phyloP scores from a whole-genome alignment of 495 filamentous ascomycete species.

The Penicillium verhagenii region DNA sequence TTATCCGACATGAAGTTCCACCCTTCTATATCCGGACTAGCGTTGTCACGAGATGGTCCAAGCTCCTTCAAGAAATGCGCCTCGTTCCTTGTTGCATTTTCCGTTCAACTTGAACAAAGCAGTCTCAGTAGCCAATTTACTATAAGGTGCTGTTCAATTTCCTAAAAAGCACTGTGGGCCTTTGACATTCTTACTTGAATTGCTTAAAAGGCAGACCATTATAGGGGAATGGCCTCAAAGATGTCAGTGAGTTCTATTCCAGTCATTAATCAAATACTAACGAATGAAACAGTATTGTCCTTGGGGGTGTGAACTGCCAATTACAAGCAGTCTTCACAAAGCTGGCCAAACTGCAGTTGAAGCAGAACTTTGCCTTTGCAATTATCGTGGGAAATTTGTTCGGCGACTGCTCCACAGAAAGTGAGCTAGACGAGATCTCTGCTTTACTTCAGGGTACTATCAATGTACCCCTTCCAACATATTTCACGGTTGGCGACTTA shows the following conservation, averaged over 20 bases:
- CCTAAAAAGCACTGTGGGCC: too few relatives aligned
- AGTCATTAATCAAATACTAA: background rate
- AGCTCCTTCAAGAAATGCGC: constrained; percentile 33
- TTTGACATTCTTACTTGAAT: too few relatives aligned
- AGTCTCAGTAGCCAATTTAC: background rate
- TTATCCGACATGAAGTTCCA: constrained; percentile 35
- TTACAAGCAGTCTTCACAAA: constrained; percentile 73
- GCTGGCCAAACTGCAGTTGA: constrained; percentile 70
- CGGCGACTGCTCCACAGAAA: constrained; percentile 42
- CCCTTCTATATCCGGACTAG: background rate
- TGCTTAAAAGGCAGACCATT: background rate
- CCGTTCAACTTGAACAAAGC: background rate
- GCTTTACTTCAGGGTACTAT: constrained; percentile 70
- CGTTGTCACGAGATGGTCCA: constrained; percentile 40
- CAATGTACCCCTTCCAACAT: constrained; percentile 72
- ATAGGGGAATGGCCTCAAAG: constrained; percentile 53
- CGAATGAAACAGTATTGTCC: constrained; percentile 60
- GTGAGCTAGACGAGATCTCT: constrained; percentile 55
- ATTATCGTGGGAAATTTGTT: constrained; percentile 86
- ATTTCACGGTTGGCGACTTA: constrained; percentile 74
- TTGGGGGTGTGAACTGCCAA: constrained; percentile 76
- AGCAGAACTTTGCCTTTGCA: constrained; percentile 82
- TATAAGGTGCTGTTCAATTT: background rate
- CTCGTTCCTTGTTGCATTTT: constrained; percentile 4
- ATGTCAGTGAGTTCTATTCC: constrained; percentile 51